Base-by-base conservation (phyloP, 2,329 filamentous ascomycete genomes). In the Talaromyces sp. region DNA sequence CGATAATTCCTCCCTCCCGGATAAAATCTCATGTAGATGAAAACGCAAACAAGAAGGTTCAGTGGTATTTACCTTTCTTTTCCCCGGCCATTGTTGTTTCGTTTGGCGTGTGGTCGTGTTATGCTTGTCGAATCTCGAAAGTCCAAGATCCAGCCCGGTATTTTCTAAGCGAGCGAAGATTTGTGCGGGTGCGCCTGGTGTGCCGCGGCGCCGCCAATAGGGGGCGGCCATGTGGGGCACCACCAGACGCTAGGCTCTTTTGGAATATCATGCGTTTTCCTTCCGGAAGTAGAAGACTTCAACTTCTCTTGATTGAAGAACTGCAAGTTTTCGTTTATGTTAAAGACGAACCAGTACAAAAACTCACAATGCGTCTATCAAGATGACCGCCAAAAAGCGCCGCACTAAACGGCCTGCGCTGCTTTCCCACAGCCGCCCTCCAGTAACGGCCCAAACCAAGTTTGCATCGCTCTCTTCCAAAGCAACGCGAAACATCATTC, bases 401-500 rank as follows among this genome's bases (percentile, higher is more conserved):
- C 65, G 67, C 57, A 66, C 65, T 57, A 77, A 74, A 66, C 70
- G 70, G 56, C 71, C 75, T 36, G 68, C 64, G 25, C 69, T 77
- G 11, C 70, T 82, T 22, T 81, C 79, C 32, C 74, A 74, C 65
- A 77, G 77, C 25, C 77, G 81, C 7, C 81, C 81, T 51, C 78
- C 78, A 49, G 75, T 73, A 22, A 65, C 72, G 55, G 70, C 68
- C 61, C 70, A 69, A 39, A 28, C 60, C 49, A 49, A 55, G 54
- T 27, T 28, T 56, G 66, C 72, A 55, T 66, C 75, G 3, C 72
- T 87, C 62, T 86, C 84, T 17, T 80, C 85, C 15, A 84, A 82
- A 69, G 80, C 81, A 25, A 86, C 84, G 1, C 78, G 85, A 54
- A 82, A 78, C 52, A 77, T 86, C 33, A 87, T 88, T 64, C 81